These are phyloP conservation scores for Penicillium crystallinum DNA, from an alignment of 495 filamentous ascomycete genomes.

Conservation along the genomic window DNA sequence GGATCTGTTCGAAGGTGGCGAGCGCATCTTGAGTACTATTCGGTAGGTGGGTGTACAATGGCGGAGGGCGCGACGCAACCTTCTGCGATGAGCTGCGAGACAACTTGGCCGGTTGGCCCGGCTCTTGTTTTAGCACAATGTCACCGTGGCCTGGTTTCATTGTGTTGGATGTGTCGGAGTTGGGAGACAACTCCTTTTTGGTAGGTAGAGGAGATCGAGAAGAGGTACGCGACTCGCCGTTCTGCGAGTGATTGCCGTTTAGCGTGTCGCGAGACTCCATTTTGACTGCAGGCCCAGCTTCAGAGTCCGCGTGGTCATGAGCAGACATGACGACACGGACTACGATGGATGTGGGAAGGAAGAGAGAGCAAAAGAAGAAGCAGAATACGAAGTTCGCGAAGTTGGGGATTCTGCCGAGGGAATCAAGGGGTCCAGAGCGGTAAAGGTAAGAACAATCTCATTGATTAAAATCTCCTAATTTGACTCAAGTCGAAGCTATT, in stretches of 20 bases:
- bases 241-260: slow-evolving; percentile 11
- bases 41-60: slow-evolving; percentile 62
- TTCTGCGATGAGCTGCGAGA: slow-evolving; percentile 73
- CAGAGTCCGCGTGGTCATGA: slow-evolving; percentile 42
- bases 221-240: slow-evolving; percentile 6
- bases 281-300: slow-evolving; percentile 9
- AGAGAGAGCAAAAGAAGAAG: slow-evolving; percentile 1
- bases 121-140: slow-evolving; percentile 59
- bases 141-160: slow-evolving; percentile 39
- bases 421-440: slow-evolving; percentile 9
- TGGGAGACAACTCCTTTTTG: slow-evolving; percentile 8
- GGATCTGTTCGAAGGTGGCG: slow-evolving; percentile 72
- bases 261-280: slow-evolving; percentile 12
- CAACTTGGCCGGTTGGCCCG: slow-evolving; percentile 65
- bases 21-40: slow-evolving; percentile 72
- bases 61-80: slow-evolving; percentile 51
- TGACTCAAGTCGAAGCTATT: slow-evolving; percentile 9
- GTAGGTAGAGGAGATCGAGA: slow-evolving; percentile 14
- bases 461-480: slow-evolving; percentile 8
- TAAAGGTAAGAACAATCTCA: slow-evolving; percentile 6
- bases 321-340: slow-evolving; percentile 46
- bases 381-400: slow-evolving; percentile 1
- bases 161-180: slow-evolving; percentile 7
- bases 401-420: background rate
- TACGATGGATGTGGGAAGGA: slow-evolving; percentile 9